phyloP scores from a whole-genome alignment of 106 monocot genomes.

The Gastrodia elata region DNA sequence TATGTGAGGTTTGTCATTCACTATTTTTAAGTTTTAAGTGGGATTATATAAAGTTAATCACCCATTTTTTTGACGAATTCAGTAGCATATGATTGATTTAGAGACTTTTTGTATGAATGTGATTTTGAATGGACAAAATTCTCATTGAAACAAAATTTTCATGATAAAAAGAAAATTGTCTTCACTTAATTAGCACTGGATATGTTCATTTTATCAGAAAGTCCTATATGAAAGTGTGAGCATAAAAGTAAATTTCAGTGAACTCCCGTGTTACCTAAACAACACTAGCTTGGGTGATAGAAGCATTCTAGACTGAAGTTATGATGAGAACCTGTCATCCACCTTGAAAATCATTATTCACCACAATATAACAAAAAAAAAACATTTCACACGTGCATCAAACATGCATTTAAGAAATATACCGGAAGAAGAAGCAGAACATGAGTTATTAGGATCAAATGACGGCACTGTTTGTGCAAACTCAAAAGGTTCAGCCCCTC shows the following conservation, averaged over 20 bases:
- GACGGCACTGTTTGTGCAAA: constrained; percentile 42
- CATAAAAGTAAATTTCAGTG: background rate
- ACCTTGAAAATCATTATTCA: background rate
- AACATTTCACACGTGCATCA: background rate
- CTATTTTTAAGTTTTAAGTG: no score
- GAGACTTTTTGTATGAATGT: no score
- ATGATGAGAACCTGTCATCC: background rate
- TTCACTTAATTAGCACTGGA: no score
- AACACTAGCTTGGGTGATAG: background rate
- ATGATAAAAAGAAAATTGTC: no score
- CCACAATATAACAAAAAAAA: background rate
- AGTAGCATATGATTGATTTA: no score
- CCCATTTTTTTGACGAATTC: no score
- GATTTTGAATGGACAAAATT: no score
- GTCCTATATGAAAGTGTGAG: no score
- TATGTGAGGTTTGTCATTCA: no score
- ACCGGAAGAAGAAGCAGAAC: constrained; percentile 16
- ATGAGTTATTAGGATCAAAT: constrained; percentile 36
- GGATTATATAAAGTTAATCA: no score
- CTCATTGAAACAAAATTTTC: no score
- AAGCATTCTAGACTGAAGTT: background rate
- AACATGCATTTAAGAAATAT: constrained; percentile 5
- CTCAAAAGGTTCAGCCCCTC: constrained; percentile 71
- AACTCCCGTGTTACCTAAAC: background rate
- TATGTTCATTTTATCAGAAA: no score